Conservation (phyloP, 176 grass and related monocot species). For the Aegilops longissima region DNA sequence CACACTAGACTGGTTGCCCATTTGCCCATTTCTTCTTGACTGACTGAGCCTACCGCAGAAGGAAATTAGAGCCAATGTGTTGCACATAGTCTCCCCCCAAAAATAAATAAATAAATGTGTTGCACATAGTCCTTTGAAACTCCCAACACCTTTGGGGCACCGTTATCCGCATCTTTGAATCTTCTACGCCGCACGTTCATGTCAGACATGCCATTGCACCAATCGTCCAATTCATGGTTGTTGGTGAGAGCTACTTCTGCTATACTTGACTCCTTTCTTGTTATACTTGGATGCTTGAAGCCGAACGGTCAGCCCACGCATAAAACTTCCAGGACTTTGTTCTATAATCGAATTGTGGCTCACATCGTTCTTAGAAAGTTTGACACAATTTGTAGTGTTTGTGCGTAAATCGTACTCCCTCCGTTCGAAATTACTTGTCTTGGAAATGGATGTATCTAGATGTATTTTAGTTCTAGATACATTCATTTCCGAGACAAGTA, state of each 20-base stretch:
- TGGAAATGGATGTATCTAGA: too few species aligned
- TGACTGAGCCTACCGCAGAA: not conserved
- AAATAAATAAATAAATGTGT: not conserved
- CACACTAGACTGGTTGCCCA: not conserved
- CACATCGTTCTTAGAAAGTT: slow-evolving; percentile 14
- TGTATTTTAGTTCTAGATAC: too few species aligned
- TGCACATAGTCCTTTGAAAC: not conserved
- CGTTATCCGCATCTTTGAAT: not conserved
- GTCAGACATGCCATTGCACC: not conserved
- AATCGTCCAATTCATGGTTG: not conserved
- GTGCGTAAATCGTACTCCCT: not conserved
- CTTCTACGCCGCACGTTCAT: not conserved
- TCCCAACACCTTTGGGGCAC: not conserved
- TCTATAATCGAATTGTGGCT: not conserved
- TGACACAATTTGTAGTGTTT: not conserved
- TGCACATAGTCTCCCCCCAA: too few species aligned
- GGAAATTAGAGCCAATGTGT: not conserved
- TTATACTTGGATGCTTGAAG: not conserved
- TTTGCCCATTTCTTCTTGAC: not conserved
- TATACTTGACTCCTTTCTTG: slow-evolving; percentile 4
- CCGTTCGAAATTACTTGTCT: too few species aligned
- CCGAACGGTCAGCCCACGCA: not conserved
- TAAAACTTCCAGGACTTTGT: slow-evolving; percentile 18
- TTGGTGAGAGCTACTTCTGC: slow-evolving; percentile 11
- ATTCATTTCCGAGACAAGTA: too few species aligned